Evolutionary conservation across 305 asterid species (phyloP).

Genomic region (Fraxinus sp.): DNA sequence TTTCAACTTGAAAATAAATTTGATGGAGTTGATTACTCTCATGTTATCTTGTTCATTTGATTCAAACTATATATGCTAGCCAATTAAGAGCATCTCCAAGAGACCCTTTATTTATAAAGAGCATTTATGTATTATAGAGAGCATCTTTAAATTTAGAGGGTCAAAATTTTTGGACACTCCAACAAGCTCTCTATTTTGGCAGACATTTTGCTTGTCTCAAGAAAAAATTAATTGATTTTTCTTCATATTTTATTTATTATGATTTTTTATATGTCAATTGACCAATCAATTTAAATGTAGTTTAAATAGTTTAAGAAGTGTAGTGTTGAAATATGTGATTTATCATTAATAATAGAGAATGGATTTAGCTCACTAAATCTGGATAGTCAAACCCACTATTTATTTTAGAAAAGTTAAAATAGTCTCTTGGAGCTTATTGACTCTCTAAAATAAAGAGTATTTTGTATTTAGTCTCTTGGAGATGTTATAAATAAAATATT

Average conservation of each 20-base stretch:
- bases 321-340: too few relatives aligned
- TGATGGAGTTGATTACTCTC: background rate
- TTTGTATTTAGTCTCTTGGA: background rate
- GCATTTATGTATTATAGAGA: too few relatives aligned
- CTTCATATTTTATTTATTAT: too few relatives aligned
- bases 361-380: background rate
- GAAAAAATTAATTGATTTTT: too few relatives aligned
- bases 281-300: too few relatives aligned
- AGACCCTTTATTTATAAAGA: too few relatives aligned
- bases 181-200: too few relatives aligned
- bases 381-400: background rate
- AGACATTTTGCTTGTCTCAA: too few relatives aligned
- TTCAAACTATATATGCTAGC: background rate
- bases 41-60: background rate
- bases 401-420: background rate
- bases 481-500: background rate
- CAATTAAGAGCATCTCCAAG: background rate
- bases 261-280: too few relatives aligned
- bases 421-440: background rate
- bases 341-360: background rate
- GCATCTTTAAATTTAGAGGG: too few relatives aligned
- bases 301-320: too few relatives aligned
- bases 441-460: background rate
- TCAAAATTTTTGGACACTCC: too few relatives aligned
- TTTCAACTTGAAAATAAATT: background rate